Conservation (phyloP, 768 basidiomycete genomes). For the Leucocoprinus leucothites region DNA sequence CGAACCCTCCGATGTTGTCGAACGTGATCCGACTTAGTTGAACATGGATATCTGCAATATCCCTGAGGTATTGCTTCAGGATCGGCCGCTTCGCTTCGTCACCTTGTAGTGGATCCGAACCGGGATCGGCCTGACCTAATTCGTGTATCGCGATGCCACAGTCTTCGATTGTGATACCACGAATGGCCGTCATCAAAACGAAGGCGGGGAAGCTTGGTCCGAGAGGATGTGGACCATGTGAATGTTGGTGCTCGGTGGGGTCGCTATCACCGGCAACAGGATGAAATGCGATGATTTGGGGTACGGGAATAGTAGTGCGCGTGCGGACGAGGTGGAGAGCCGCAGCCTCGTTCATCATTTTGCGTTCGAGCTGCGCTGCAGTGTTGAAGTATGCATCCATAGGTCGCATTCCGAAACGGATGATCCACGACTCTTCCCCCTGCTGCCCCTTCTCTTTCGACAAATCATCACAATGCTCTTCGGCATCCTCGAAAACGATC, state of each 20-base stretch:
- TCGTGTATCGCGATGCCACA: conserved; percentile 35
- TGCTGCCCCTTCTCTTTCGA: conserved; percentile 1
- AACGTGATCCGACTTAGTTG: conserved; percentile 38
- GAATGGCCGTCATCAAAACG: conserved; percentile 39
- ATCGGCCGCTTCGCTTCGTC: conserved; percentile 33
- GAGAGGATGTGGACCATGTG: conserved; percentile 26
- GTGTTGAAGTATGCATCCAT: conserved; percentile 38
- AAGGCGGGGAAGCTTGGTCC: conserved; percentile 37
- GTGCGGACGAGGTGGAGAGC: conserved; percentile 36
- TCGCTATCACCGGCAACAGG: conserved; percentile 17
- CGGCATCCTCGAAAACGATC: conserved; percentile 23
- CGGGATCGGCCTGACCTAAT: conserved; percentile 21
- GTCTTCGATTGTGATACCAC: conserved; percentile 38
- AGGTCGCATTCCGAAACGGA: conserved; percentile 37
- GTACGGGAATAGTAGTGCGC: conserved; percentile 39
- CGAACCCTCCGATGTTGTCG: conserved; percentile 36
- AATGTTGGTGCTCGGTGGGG: conserved; percentile 16
- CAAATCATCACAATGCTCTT: conserved; percentile 2
- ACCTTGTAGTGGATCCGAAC: conserved; percentile 27
- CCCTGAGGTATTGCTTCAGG: conserved; percentile 34
- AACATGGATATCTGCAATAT: conserved; percentile 39
- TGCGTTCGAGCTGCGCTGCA: conserved; percentile 38
- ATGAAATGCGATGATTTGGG: conserved; percentile 34
- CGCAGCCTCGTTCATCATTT: conserved; percentile 42
- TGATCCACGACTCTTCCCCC: conserved; percentile 34